Evolutionary conservation across 805 yeast species (phyloP).

Genomic region (Wickerhamiella australiensis): DNA sequence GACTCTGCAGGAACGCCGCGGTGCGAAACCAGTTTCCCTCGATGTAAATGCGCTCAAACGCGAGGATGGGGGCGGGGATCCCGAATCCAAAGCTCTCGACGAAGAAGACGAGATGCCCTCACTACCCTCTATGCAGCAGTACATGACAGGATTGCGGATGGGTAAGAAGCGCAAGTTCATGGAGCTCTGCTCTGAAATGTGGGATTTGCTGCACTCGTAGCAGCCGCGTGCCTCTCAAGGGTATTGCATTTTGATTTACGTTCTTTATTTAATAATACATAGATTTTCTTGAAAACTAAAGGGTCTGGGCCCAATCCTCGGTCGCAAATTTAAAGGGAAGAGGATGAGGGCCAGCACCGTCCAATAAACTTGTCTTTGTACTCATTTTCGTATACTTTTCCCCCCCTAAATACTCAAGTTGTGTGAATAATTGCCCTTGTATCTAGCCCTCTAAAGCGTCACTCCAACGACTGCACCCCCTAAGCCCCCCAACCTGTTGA

Average conservation of each 20-base stretch:
- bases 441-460: no score
- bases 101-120: slow-evolving; percentile 15
- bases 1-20: slow-evolving; percentile 14
- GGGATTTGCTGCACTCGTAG: slow-evolving; percentile 24
- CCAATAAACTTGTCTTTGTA: no score
- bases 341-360: no score
- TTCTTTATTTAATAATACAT: slow-evolving; percentile 4
- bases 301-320: no score
- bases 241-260: background rate
- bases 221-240: background rate
- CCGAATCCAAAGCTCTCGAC: slow-evolving; percentile 15
- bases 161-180: slow-evolving; percentile 23
- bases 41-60: slow-evolving; percentile 11
- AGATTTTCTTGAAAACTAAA: no score
- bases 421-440: no score
- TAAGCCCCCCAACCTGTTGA: no score
- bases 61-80: slow-evolving; percentile 16
- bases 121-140: slow-evolving; percentile 1
- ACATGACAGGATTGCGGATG: background rate
- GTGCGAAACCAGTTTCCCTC: slow-evolving; percentile 13
- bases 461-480: no score
- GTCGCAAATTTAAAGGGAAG: no score
- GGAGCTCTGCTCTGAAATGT: slow-evolving; percentile 26
- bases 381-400: no score
- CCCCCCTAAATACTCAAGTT: no score